Base-by-base conservation (phyloP, 768 basidiomycete species). In the Pisolithus microcarpus region DNA sequence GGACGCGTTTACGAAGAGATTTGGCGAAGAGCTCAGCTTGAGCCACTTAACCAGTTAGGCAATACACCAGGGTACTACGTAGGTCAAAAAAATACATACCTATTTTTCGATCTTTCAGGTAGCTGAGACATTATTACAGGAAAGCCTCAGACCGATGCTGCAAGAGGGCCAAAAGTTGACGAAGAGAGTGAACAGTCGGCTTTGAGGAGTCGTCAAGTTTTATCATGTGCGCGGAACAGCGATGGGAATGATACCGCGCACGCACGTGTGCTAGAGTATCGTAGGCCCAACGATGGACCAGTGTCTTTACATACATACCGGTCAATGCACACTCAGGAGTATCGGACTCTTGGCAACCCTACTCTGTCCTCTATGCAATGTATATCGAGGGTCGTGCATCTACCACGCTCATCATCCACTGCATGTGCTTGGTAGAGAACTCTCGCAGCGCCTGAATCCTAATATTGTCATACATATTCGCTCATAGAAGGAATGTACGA, bases 1-100 rank as follows among this genome's bases (percentile, higher is more conserved):
- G 87, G 86, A 2, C 75, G 71, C 11, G 84, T 80, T 13, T 89
- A 88, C 49, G 78, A 88, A 48, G 72, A 75, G n/a, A 62, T 88
- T 10, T 84, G 82, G 79, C 67, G 75, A 28, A 66, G 76, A 9
- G 82, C 73, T 5, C 76, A 82, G 57, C 59, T 61, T 3, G 82
- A 85, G 50, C 84, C 84, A 0, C 61, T 86, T 43, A 87, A 86
- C 59, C 61, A 67, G 52, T 66, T 63, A 0, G 75, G 77, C 31
- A 70, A 78, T 7, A 66, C 79, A 2, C 70, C 68, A n/a, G 82
- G 75, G 21, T 85, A 87, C 58, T 68, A 76, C 68, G 81, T 81
- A 40, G 47, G 55, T 49, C n/a, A 43, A n/a, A n/a, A n/a, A n/a
- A 5, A n/a, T 18, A 21, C 10, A 16, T 18, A 18, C 10, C 15